Base-by-base conservation (phyloP, 2,329 filamentous ascomycete genomes). In the Fusarium bulbicola region DNA sequence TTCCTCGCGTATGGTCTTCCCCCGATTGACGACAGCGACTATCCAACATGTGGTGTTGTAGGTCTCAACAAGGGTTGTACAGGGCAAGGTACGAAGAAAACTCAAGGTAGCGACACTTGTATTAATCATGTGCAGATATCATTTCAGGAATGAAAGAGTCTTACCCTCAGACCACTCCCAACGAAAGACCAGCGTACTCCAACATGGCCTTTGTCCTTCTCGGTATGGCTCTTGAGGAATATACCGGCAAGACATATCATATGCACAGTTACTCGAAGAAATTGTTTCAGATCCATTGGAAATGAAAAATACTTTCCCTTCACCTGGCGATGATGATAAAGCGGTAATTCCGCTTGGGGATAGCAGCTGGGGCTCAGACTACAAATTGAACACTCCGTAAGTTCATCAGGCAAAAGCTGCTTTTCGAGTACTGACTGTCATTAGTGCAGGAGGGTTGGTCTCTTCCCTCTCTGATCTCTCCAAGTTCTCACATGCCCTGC, bases 151-250 rank as follows among this genome's bases (percentile, higher is more conserved):
- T 84, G 74, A 75, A 66, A 24, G 65, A 63, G 4, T 73, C 74
- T 16, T 75, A 80, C 39, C 82, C 80, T 0, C 76, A 82, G 24
- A 74, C 77, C 3, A 46, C 79, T 4, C 76, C 78, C 6, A 77
- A 79, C 59, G 76, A 81, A 7, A 77, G 79, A 6, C 82, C 84
- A 0, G 78, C 81, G 1, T 85, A 85, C 67, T 85, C 84, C 9
- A 84, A 82, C 59, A 70, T 84, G 21, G 82, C 82, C 0, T 85
- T 83, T 63, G 78, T 77, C 20, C 53, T 85, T 12, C 77, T 84
- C 34, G 75, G 77, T 9, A 75, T 83, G 53, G 82, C 80, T 2
- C 66, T 85, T 2, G 78, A 82, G 28, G 54, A 76, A 2, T 73
- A 66, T 24, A 81, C 78, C 0, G 76, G 76, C 0, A 81, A 79